Evolutionary conservation across 352 stramenopile genomes (phyloP), one percentile per base, ranked within the genome.

Genomic region (Globisporangium parvum): DNA sequence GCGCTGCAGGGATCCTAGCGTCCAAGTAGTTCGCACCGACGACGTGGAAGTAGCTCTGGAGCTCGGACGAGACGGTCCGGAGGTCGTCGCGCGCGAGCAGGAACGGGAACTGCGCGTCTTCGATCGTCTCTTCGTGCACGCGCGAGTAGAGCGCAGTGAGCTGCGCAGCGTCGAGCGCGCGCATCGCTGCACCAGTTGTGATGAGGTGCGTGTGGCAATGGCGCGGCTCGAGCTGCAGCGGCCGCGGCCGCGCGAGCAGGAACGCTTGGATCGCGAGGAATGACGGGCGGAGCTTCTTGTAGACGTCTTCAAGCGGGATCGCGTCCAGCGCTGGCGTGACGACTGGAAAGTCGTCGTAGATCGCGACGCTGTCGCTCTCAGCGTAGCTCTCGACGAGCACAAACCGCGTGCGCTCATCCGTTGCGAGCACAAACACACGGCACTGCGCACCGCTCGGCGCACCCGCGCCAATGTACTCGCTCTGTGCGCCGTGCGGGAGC

Each of bases 11-110:
- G 26, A 91, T 64, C 50, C 62, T 67, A 14, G 69, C 69, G n/a
- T 77, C 67, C 2, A 86, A 69, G 57, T 76, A 89, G 54, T 89
- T 91, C 24, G 68, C 75, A 17, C 80, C 78, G 6, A 87, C 50
- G 15, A 76, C 53, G 35, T 77, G 73, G 37, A 84, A 88, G 55
- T 85, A 88, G 48, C 62, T 70, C 47, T 71, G 68, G 56, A 67
- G 66, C 6, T 66, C 52, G 9, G 72, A 44, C 1, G 68, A 52
- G 14, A 91, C 58, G 6, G 77, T 60, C 1, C 67, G 63, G 24
- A 88, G 48, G 26, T 88, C 70, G 23, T 80, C 77, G n/a, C 65
- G 68, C 20, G 70, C 61, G 3, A 87, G 53, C 1, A 70, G 55
- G 39, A 91, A 87, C 9, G 80, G 77, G 55, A 88, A 88, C 42